These are phyloP conservation scores for Acanthamoeba royreba DNA, from an alignment of 208 protist genomes.

Conservation along the genomic window DNA sequence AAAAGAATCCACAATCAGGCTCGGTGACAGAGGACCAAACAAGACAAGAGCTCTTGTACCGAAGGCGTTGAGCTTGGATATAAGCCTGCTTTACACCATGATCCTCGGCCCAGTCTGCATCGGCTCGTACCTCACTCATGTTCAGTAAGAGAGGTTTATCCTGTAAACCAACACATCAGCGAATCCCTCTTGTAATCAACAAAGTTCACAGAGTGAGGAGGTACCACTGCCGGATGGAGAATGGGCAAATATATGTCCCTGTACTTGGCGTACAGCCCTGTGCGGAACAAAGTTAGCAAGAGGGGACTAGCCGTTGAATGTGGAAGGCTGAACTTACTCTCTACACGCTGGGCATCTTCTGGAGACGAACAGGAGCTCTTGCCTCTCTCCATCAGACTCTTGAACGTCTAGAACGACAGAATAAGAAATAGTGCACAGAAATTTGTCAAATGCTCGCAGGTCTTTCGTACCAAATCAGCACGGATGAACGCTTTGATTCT, in stretches of 20 bases:
- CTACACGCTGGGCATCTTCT: not conserved
- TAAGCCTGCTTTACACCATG: slow-evolving; percentile 10
- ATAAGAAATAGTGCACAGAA: no score
- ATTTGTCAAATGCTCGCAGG: no score
- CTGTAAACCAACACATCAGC: no score
- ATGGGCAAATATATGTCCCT: slow-evolving; percentile 6
- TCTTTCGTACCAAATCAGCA: not conserved
- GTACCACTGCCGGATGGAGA: not conserved
- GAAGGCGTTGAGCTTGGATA: not conserved
- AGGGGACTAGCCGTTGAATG: not conserved
- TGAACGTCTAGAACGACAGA: slow-evolving; percentile 32
- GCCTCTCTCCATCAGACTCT: slow-evolving; percentile 15
- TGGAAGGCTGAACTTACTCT: not conserved
- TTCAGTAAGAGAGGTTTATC: not conserved
- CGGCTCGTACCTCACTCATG: not conserved
- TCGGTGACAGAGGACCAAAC: no score
- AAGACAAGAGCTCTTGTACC: no score
- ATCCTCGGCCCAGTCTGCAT: not conserved
- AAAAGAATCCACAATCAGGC: no score
- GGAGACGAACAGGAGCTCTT: not conserved
- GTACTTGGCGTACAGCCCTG: not conserved
- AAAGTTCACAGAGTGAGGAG: no score
- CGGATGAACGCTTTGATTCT: slow-evolving; percentile 36
- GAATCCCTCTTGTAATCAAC: no score
- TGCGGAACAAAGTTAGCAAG: no score